These are phyloP conservation scores for Fraxinus sp. DNA, from an alignment of 305 asterid species.

Conservation along the genomic window DNA sequence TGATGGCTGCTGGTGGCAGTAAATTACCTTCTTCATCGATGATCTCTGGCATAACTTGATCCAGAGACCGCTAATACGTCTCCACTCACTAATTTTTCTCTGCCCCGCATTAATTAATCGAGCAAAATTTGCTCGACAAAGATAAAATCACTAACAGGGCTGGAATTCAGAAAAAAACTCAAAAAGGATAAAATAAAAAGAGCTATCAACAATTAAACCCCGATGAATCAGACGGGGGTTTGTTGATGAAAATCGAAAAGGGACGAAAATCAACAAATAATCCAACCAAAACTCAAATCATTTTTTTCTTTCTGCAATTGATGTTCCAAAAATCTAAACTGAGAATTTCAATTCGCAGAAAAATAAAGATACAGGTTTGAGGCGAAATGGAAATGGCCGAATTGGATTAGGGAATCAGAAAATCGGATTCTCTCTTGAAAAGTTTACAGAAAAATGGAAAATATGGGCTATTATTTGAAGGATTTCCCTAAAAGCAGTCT, in stretches of 20 bases:
- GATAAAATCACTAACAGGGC: neutral
- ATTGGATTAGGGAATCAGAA: neutral
- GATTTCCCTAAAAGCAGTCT: neutral
- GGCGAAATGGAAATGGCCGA: neutral
- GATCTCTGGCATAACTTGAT: conserved; percentile 36
- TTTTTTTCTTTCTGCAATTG: neutral
- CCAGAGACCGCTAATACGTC: conserved; percentile 15
- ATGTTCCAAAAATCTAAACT: neutral
- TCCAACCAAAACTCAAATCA: neutral
- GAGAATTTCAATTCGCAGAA: neutral
- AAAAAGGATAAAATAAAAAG: neutral
- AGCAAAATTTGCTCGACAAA: conserved; percentile 34
- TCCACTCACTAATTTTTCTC: neutral
- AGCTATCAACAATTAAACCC: neutral
- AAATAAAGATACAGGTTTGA: neutral
- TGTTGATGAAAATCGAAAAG: neutral
- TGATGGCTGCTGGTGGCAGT: neutral
- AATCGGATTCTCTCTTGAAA: neutral
- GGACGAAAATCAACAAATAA: neutral
- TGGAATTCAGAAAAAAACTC: neutral
- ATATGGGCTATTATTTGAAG: neutral
- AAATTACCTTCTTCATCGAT: conserved; percentile 18
- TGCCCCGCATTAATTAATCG: conserved; percentile 16
- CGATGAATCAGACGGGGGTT: neutral
- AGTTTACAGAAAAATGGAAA: neutral